phyloP scores from a whole-genome alignment of 1,284 basidiomycete species.

The Ustilago tritici region DNA sequence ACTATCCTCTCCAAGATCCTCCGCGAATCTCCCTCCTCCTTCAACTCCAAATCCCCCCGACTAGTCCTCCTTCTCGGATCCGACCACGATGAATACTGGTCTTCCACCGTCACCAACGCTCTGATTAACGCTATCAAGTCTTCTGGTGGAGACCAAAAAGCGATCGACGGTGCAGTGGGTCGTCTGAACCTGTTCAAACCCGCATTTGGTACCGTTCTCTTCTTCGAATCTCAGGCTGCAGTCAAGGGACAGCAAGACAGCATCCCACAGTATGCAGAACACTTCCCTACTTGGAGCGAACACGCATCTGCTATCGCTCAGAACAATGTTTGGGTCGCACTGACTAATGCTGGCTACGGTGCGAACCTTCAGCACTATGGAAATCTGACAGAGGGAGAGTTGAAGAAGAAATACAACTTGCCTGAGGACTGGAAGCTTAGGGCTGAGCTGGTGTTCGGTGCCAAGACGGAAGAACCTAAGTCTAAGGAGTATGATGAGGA shows the following conservation, averaged over 20 bases:
- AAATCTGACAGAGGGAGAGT: constrained; percentile 48
- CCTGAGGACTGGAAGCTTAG: constrained; percentile 70
- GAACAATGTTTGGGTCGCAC: constrained; percentile 71
- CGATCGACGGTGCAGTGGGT: constrained; percentile 39
- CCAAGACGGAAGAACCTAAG: constrained; percentile 27
- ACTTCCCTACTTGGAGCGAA: constrained; percentile 68
- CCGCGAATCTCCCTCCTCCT: constrained; percentile 71
- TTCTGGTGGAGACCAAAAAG: constrained; percentile 38
- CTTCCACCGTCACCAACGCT: constrained; percentile 62
- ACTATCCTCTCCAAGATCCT: constrained; percentile 71
- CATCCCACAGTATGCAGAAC: constrained; percentile 69
- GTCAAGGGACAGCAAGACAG: constrained; percentile 68
- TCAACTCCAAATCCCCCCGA: constrained; percentile 72
- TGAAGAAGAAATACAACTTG: constrained; percentile 68
- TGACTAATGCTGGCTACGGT: constrained; percentile 72
- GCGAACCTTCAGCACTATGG: constrained; percentile 71
- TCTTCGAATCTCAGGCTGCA: constrained; percentile 67
- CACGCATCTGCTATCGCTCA: constrained; percentile 69
- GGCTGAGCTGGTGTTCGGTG: constrained; percentile 72
- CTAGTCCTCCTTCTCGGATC: constrained; percentile 71
- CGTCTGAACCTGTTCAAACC: constrained; percentile 69
- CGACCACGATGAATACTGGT: constrained; percentile 71
- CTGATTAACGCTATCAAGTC: constrained; percentile 37
- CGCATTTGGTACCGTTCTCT: constrained; percentile 72
- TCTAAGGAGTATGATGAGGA: constrained; percentile 37